These are phyloP conservation scores for Neofusicoccum parvum DNA, from an alignment of 2,329 filamentous ascomycete species.

Conservation along the genomic window DNA sequence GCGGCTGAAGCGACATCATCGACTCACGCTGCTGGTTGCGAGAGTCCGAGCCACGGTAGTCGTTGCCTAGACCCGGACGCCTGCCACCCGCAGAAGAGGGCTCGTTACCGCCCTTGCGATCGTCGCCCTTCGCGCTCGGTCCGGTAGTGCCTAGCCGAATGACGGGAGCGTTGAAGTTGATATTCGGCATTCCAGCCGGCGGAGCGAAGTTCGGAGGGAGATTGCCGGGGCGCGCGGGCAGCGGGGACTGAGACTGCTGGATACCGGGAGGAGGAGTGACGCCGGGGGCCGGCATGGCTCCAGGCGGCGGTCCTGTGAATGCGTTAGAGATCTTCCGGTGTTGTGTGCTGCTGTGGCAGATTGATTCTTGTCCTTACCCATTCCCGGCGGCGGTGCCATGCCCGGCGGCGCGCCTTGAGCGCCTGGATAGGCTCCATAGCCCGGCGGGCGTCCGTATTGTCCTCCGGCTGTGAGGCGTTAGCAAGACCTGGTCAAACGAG, in stretches of 20 bases:
- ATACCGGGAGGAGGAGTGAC: conserved; percentile 77
- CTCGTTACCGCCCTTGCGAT: conserved; percentile 49
- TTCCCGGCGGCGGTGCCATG: conserved; percentile 77
- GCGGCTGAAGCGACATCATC: conserved; percentile 74
- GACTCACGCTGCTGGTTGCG: conserved; percentile 69
- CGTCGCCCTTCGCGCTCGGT: conserved; percentile 52
- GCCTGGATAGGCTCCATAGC: conserved; percentile 71
- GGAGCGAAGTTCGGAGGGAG: conserved; percentile 85
- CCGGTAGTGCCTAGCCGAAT: conserved; percentile 84
- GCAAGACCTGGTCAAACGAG: conserved; percentile 18
- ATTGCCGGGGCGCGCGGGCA: conserved; percentile 77
- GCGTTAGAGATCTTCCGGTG: not conserved
- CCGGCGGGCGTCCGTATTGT: conserved; percentile 74
- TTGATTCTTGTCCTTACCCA: conserved; percentile 61
- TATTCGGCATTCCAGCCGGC: conserved; percentile 89
- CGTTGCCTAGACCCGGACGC: conserved; percentile 59
- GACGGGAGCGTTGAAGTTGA: conserved; percentile 96
- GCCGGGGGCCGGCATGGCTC: conserved; percentile 66
- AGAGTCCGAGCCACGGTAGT: conserved; percentile 61
- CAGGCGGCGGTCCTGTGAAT: conserved; percentile 70
- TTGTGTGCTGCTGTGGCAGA: not conserved
- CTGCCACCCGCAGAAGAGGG: conserved; percentile 31
- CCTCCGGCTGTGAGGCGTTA: conserved; percentile 45
- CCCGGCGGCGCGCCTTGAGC: conserved; percentile 60
- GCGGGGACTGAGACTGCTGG: conserved; percentile 71